phyloP scores from a whole-genome alignment of 2,329 filamentous ascomycete genomes.

The Curvularia lunata region DNA sequence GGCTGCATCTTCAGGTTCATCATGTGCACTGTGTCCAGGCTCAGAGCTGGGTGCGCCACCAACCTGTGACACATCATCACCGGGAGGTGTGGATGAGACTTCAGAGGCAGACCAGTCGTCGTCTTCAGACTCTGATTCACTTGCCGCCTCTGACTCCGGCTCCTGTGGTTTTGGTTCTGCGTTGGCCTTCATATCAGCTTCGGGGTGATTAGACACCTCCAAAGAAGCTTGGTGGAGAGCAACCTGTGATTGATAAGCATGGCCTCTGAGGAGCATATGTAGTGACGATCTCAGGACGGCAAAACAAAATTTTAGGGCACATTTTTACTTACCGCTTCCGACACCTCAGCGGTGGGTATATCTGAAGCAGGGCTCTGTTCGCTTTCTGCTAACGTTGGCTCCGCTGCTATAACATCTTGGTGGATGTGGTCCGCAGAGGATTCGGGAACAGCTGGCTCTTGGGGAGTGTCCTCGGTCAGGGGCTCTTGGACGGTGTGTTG shows the following conservation, averaged over 20 bases:
- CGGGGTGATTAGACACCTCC: constrained; percentile 2
- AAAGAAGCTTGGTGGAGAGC: not conserved
- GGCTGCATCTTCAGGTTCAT: constrained; percentile 3
- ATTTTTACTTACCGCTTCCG: constrained; percentile 16
- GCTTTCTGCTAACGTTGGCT: constrained; percentile 8
- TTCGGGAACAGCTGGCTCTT: constrained; percentile 6
- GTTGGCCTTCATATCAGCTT: constrained; percentile 3
- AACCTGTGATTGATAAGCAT: constrained; percentile 10
- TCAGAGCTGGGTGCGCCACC: constrained; percentile 6
- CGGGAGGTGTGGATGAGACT: constrained; percentile 7
- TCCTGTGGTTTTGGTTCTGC: not conserved
- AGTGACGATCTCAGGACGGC: not conserved
- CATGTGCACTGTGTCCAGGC: constrained; percentile 6
- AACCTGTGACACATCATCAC: constrained; percentile 6
- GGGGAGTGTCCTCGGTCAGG: constrained; percentile 2
- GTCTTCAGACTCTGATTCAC: constrained; percentile 13
- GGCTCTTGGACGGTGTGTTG: constrained; percentile 2
- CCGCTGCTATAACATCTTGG: constrained; percentile 9
- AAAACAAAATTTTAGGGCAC: not conserved
- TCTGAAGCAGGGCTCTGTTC: constrained; percentile 11
- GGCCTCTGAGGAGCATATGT: not conserved
- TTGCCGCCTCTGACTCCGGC: constrained; percentile 6
- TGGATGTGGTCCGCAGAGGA: constrained; percentile 5
- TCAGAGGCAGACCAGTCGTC: constrained; percentile 19
- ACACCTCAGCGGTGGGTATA: constrained; percentile 9